phyloP scores from a whole-genome alignment of 1,284 basidiomycete genomes.

The Trametes hirsuta region DNA sequence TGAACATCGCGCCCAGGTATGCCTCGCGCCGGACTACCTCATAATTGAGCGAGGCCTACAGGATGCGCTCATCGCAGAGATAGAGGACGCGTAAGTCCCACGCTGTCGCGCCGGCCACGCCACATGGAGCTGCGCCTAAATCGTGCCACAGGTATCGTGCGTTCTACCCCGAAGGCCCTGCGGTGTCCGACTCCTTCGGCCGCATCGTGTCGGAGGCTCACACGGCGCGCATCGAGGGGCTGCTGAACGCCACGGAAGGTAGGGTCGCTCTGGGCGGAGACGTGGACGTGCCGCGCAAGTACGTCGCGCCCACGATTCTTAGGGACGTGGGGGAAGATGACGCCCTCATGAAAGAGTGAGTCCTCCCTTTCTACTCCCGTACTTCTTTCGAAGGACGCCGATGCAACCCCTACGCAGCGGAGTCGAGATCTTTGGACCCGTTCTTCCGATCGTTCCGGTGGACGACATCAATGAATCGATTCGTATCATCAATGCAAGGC shows the following conservation, averaged over 20 bases:
- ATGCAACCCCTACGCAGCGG: constrained; percentile 12
- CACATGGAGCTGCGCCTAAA: not conserved
- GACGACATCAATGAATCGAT: constrained; percentile 73
- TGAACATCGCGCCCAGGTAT: constrained; percentile 35
- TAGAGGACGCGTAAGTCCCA: constrained; percentile 58
- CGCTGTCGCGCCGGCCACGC: not conserved
- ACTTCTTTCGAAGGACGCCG: too few relatives aligned
- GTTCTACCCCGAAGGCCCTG: constrained; percentile 54
- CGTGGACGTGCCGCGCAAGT: constrained; percentile 56
- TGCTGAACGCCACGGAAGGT: constrained; percentile 73
- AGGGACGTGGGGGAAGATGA: constrained; percentile 64
- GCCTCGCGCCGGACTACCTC: constrained; percentile 81
- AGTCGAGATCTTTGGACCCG: constrained; percentile 36
- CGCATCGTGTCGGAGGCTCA: constrained; percentile 54
- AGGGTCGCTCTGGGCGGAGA: constrained; percentile 71
- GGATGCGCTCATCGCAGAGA: constrained; percentile 60
- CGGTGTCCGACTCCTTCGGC: constrained; percentile 43
- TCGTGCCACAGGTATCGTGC: constrained; percentile 44
- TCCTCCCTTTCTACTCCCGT: not conserved
- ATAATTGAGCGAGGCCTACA: constrained; percentile 68
- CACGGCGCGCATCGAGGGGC: constrained; percentile 60
- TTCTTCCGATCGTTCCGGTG: constrained; percentile 79
- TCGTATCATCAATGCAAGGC: constrained; percentile 64
- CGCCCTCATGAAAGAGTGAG: constrained; percentile 75
- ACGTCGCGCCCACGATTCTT: constrained; percentile 68